Percentiles rank a stretch among this genome's conserved stretches.
Evolutionary conservation across 306 rosid genomes (phyloP).

Genomic region (Oemleria cerasiformis): DNA sequence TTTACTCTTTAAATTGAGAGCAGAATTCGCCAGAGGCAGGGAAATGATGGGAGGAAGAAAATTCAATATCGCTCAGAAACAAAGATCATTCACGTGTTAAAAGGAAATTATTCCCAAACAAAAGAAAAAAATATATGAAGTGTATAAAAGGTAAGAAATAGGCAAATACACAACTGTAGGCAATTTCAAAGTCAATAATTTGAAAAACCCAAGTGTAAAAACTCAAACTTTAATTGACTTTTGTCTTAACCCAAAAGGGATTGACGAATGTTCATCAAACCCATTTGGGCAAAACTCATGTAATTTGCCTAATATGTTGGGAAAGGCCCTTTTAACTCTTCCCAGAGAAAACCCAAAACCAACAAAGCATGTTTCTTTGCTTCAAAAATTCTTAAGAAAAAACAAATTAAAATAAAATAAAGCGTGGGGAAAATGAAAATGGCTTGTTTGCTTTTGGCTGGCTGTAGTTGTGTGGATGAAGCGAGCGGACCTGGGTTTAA

Average conservation of each 20-base stretch:
- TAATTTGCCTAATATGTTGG: not conserved
- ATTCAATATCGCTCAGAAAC: not conserved
- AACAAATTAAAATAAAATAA: not conserved
- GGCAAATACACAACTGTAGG: slow-evolving; percentile 26
- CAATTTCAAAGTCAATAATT: slow-evolving; percentile 58
- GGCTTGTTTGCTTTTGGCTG: slow-evolving; percentile 7
- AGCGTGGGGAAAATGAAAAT: no score
- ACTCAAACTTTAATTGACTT: not conserved
- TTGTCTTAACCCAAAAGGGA: slow-evolving; percentile 35
- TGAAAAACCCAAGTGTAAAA: slow-evolving; percentile 21
- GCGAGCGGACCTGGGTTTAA: slow-evolving; percentile 3
- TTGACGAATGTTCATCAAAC: slow-evolving; percentile 48
- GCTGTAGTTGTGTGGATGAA: slow-evolving; percentile 8
- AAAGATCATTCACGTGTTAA: slow-evolving; percentile 31
- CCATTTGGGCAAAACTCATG: slow-evolving; percentile 31
- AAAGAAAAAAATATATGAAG: no score
- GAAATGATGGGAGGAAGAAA: slow-evolving; percentile 20
- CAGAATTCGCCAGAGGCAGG: slow-evolving; percentile 34
- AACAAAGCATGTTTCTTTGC: no score
- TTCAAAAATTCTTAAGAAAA: not conserved
- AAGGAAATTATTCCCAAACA: not conserved
- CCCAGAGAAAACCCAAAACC: slow-evolving; percentile 5
- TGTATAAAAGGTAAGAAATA: no score
- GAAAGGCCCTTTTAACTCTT: slow-evolving; percentile 16
- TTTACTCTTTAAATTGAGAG: slow-evolving; percentile 28